Evolutionary conservation across 352 stramenopile genomes (phyloP).

Genomic region (Thalassiosira hispida): DNA sequence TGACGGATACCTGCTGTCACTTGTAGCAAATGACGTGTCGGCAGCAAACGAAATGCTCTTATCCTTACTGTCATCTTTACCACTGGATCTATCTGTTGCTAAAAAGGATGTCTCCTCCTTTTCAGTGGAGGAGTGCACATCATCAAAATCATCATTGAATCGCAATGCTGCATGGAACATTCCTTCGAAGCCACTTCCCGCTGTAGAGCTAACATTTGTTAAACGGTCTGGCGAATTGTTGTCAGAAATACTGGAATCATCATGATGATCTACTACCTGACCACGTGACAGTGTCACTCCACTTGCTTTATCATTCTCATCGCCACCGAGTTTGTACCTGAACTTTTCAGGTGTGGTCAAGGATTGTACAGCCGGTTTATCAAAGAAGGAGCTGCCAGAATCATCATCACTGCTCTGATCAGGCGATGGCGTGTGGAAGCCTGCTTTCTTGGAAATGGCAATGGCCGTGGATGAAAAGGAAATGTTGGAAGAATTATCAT

Average conservation of each 20-base stretch:
- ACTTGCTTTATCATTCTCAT: background rate
- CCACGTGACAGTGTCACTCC: slow-evolving; percentile 28
- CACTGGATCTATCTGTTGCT: background rate
- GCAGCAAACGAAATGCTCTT: slow-evolving; percentile 45
- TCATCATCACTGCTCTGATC: slow-evolving; percentile 18
- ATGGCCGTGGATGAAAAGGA: slow-evolving; percentile 31
- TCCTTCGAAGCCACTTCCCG: slow-evolving; percentile 25
- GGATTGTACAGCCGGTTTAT: slow-evolving; percentile 35
- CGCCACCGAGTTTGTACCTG: background rate
- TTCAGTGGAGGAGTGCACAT: slow-evolving; percentile 5
- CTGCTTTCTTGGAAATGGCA: slow-evolving; percentile 2
- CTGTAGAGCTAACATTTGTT: slow-evolving; percentile 14
- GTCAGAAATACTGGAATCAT: slow-evolving; percentile 14
- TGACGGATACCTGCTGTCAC: slow-evolving; percentile 2
- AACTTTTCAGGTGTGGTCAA: slow-evolving; percentile 45
- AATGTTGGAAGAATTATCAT: slow-evolving; percentile 31
- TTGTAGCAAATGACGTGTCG: slow-evolving; percentile 40
- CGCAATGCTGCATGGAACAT: slow-evolving; percentile 50
- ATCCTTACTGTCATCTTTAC: slow-evolving; percentile 5
- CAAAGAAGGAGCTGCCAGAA: slow-evolving; percentile 45
- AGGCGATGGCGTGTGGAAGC: slow-evolving; percentile 1
- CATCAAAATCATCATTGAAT: slow-evolving; percentile 44
- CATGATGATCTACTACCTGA: background rate
- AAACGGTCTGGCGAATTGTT: slow-evolving; percentile 13
- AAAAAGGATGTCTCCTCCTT: slow-evolving; percentile 12